A percentile compares a stretch with the other conserved stretches of the same genome.
phyloP scores from a whole-genome alignment of 345 rosid species.

The Syzygium oleosum region DNA sequence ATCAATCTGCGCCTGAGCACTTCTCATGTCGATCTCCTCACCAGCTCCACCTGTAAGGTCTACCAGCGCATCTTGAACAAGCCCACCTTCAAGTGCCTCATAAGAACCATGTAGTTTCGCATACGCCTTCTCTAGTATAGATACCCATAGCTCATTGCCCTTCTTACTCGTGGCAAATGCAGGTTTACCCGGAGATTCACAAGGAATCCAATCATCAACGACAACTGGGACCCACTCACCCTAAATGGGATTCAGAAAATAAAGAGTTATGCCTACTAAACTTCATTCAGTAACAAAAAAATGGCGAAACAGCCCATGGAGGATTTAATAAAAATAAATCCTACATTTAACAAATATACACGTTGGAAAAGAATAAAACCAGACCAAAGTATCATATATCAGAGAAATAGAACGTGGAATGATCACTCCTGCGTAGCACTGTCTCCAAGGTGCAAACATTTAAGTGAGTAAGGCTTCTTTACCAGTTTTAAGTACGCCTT shows the following conservation, averaged over 20 bases:
- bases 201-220: slow-evolving; percentile 99
- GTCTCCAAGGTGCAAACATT: not conserved
- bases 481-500: not conserved
- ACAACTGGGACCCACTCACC: slow-evolving; percentile 99
- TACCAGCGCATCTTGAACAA: slow-evolving; percentile 99
- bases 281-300: not conserved
- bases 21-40: slow-evolving; percentile 99
- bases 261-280: not conserved
- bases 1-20: slow-evolving; percentile 98
- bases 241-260: slow-evolving; percentile 26
- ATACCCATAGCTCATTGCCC: slow-evolving; percentile 94
- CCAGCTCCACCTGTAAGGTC: slow-evolving; percentile 99
- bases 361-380: not conserved
- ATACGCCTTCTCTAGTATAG: slow-evolving; percentile 93
- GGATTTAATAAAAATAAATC: not conserved
- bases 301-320: not conserved
- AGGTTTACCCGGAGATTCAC: slow-evolving; percentile 92
- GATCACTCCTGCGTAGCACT: not conserved
- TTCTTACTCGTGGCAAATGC: slow-evolving; percentile 97
- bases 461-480: not conserved
- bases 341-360: not conserved
- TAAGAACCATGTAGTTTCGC: slow-evolving; percentile 99
- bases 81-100: slow-evolving; percentile 98
- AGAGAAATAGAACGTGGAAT: not conserved
- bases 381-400: not conserved